Evolutionary conservation across 164 flowering plant species (phyloP), one percentile per base, ranked within the genome.

Genomic region (Magnolia kwangsiensis): DNA sequence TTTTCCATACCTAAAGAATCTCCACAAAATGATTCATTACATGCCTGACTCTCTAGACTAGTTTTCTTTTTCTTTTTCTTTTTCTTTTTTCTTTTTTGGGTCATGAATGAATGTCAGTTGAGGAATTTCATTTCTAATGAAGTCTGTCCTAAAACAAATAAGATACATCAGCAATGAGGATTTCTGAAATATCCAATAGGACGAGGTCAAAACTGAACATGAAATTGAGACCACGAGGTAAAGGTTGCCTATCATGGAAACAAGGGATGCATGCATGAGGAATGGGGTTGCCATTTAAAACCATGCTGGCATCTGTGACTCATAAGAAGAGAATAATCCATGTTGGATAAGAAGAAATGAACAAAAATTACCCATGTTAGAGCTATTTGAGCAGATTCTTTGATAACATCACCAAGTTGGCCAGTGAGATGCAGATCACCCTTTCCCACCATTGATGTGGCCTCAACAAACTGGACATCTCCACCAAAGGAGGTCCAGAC

Each of bases 401-500:
- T 96, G 65, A 94, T 96, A 63, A 96, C 98, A 83, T 94, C 98
- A 72, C 99, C 99, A 75, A 96, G 99, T 83, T 96, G 98, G 29
- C 99, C 99, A 59, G 99, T 96, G 14, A 96, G 91, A 86, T 90
- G 99, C 75, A 96, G 76, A 69, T 94, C 96, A 58, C 99, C 99
- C 89, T 88, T 96, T 69, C 99, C 99, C 29, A 76, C 87, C 93
- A 89, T 96, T 70, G 91, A 81, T 74, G 98, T 87, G 74, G 99
- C 97, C 85, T 96, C 99, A 77, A 96, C 94, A 85, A 96, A 96
- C 85, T 96, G 99, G 78, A 96, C 98, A 79, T 94, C 98, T 55
- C 98, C 99, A 77, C 99, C 99, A 83, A 90, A 88, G 71, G 92
- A 77, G 72, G 99, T 96, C 99, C 99, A 94, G 51, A 96, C 99